Evolutionary conservation across 2,329 filamentous ascomycete species (phyloP).

Genomic region (Thermoascus crustaceus): DNA sequence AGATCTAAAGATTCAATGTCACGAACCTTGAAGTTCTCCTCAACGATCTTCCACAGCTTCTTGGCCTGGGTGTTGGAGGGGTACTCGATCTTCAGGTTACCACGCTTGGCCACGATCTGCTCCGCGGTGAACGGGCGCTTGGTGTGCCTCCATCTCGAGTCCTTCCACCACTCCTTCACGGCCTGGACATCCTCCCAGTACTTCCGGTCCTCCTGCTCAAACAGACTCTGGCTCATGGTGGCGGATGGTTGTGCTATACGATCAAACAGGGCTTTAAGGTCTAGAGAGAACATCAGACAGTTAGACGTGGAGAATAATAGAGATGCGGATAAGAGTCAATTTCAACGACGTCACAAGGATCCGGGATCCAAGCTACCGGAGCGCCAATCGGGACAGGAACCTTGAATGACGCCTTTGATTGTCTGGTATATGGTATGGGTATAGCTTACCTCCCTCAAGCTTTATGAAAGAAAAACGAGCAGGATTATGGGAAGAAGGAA

Average conservation of each 20-base stretch:
- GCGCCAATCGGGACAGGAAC: neutral
- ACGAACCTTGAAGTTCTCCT: constrained; percentile 70
- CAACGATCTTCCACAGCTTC: constrained; percentile 89
- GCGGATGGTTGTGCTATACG: constrained; percentile 1
- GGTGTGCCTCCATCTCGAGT: constrained; percentile 86
- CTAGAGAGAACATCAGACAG: too few relatives aligned
- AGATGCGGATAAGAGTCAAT: too few relatives aligned
- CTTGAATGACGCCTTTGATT: neutral
- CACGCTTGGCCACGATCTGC: constrained; percentile 93
- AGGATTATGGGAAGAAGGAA: constrained; percentile 4
- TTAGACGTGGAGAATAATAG: too few relatives aligned
- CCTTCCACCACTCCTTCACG: constrained; percentile 90
- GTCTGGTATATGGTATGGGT: neutral
- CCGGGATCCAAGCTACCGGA: neutral
- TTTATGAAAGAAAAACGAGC: constrained; percentile 4
- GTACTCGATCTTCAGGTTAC: constrained; percentile 83
- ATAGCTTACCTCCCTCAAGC: neutral
- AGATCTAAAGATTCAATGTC: constrained; percentile 16
- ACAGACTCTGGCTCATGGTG: constrained; percentile 7
- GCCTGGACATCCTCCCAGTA: constrained; percentile 77
- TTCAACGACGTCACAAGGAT: constrained; percentile 6
- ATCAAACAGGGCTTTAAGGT: too few relatives aligned
- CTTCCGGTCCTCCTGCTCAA: constrained; percentile 62
- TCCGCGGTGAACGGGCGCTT: constrained; percentile 90
- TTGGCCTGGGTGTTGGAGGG: constrained; percentile 82